phyloP scores from a whole-genome alignment of 257 asterid species.

The Scutellaria baicalensis region DNA sequence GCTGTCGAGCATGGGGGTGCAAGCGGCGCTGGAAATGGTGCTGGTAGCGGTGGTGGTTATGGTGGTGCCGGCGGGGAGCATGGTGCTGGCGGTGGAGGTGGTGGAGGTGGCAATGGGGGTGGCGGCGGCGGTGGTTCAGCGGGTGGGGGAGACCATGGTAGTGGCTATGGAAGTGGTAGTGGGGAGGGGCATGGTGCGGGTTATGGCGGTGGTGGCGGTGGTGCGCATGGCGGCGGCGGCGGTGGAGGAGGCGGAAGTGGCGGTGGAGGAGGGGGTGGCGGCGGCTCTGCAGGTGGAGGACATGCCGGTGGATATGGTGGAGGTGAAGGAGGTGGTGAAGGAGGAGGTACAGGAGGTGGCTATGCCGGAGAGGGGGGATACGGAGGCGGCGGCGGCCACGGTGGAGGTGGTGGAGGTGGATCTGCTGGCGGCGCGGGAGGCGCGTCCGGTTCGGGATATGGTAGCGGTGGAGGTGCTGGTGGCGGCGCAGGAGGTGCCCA shows the following conservation, averaged over 20 bases:
- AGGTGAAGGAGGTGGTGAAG: conserved; percentile 27
- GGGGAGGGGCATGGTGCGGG: conserved; percentile 30
- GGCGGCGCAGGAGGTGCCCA: conserved; percentile 26
- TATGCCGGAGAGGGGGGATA: conserved; percentile 14
- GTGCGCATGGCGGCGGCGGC: conserved; percentile 19
- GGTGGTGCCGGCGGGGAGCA: conserved; percentile 21
- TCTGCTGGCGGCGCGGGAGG: conserved; percentile 18
- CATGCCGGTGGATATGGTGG: conserved; percentile 15
- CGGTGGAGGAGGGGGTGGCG: conserved; percentile 24
- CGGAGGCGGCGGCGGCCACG: conserved; percentile 17
- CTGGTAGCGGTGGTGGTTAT: conserved; percentile 19
- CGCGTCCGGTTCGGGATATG: conserved; percentile 12
- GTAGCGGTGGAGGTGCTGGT: conserved; percentile 21
- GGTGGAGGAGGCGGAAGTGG: conserved; percentile 35
- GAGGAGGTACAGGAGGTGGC: not conserved
- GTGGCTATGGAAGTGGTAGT: conserved; percentile 18
- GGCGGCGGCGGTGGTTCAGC: conserved; percentile 28
- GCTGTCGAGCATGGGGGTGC: conserved; percentile 22
- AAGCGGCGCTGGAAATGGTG: conserved; percentile 18
- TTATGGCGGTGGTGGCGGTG: conserved; percentile 13
- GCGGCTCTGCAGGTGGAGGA: conserved; percentile 15
- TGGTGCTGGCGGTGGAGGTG: conserved; percentile 29
- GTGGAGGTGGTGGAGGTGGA: conserved; percentile 20
- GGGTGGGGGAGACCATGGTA: conserved; percentile 24
- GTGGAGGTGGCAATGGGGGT: conserved; percentile 25